Base-by-base conservation (phyloP, 164 flowering plant species). In the Macadamia integrifolia region DNA sequence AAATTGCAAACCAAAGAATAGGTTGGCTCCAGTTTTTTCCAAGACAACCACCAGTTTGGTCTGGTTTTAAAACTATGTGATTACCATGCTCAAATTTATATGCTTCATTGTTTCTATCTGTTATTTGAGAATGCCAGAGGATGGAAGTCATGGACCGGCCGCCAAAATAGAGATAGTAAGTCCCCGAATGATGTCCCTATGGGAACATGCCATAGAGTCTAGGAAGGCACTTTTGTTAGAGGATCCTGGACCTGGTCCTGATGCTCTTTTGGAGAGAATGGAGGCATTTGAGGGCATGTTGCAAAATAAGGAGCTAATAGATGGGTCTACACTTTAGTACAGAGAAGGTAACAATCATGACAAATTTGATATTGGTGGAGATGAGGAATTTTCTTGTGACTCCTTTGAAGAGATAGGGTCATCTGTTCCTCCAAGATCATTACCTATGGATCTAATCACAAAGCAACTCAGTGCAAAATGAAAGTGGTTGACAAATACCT, bases 151-250 rank as follows among this genome's bases (percentile, higher is more conserved):
- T 28, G 65, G 65, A 52, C 69, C 68, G 65, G 73, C 64, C 58
- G 1, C 71, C 14, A 71, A 73, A 48, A 68, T 62, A 40, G 69
- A 67, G 65, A 76, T 50, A 18, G 74, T 85, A 63, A 88, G 88
- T 78, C 84, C 87, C 2, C 86, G 76, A 80, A 82, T 92, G 87
- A 72, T 80, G 75, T 79, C 84, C 29, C 76, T 89, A 42, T 89
- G 96, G 98, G 72, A 88, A 62, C 81, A 75, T 3, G 98, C 99
- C 32, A 71, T 92, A 48, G 89, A 86, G 28, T 90, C 96, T 10
- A 85, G 76, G 75, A 89, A 84, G 76, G 99, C 98, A 40, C 60
- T 88, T 58, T 62, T 91, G 69, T 78, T 95, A 58, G 90, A 90
- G 52, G 84, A 88, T 50, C 67, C 75, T 18, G 72, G 75, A 60